Evolutionary conservation across 73 alveolate species (phyloP), one percentile per base, ranked within the genome.

Genomic region (Durusdinium trenchii): DNA sequence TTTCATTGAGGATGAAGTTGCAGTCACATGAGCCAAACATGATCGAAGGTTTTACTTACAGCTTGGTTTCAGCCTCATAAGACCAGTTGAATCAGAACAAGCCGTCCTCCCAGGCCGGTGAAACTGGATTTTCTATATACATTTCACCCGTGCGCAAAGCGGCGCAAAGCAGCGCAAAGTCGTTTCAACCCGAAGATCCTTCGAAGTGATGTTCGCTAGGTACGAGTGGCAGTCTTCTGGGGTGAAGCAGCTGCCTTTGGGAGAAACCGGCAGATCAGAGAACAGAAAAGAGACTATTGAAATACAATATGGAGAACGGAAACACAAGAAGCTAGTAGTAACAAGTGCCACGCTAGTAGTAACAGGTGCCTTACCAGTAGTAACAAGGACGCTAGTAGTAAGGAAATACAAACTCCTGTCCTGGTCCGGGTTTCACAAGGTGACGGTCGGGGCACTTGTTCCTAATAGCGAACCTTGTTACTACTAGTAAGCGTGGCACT

Each of bases 101-200:
- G n/a, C n/a, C n/a, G n/a, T n/a, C 0, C 26, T 30, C 50, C 35
- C 20, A 81, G 91, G 91, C 91, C 30, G 91, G 91, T 81, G 91
- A 81, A 47, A 81, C 91, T 18, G 91, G 91, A 81, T 81, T 48
- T 50, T 48, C 71, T 23, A 81, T 81, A 30, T 81, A 81, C 91
- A 81, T 81, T 26, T 81, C 91, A 32, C 91, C 91, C 12, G 91
- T 81, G 91, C 91, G 91, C 91, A n/a, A 75, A 60, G 73, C 69
- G 23, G 12, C 23, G 32, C 23, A 16, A 23, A 23, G 73, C n/a
- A 60, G 3, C 23, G 69, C 69, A 32, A 60, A 60, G 30, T 23
- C 30, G 73, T 16, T 23, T 23, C 32, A 60, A 32, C 73, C 30
- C n/a, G 18, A 32, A 1, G 3, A 60, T 32, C 73, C 30, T 1